Percentiles rank a stretch among this genome's conserved stretches.
Evolutionary conservation across 192 early-diverging fungal genomes (phyloP).

Genomic region (Entomortierella parvispora): DNA sequence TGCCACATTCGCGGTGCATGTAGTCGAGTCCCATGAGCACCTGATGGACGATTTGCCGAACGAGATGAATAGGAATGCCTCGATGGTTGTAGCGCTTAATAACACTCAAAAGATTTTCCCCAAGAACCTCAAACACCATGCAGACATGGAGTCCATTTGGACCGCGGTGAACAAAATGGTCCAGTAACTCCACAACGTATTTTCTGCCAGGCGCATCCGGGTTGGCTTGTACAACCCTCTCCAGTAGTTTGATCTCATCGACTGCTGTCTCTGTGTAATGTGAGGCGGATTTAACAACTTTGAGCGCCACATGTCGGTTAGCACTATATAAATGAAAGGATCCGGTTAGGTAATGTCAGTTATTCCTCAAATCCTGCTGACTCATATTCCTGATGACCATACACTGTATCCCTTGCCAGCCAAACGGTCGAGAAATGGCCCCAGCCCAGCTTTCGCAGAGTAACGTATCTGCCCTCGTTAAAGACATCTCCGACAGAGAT

Average conservation of each 20-base stretch:
- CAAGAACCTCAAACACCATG: conserved; percentile 98
- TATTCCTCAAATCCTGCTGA: too few relatives aligned
- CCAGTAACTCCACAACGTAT: conserved; percentile 87
- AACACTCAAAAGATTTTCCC: conserved; percentile 92
- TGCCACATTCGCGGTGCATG: conserved; percentile 91
- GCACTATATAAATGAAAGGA: conserved; percentile 35
- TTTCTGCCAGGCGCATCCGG: conserved; percentile 63
- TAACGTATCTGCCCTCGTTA: conserved; percentile 83
- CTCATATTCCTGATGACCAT: conserved; percentile 11
- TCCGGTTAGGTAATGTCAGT: too few relatives aligned
- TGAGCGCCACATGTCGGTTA: conserved; percentile 90
- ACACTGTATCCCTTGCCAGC: conserved; percentile 86
- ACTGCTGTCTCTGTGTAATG: conserved; percentile 96
- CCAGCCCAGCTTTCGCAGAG: conserved; percentile 97
- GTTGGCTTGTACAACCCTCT: conserved; percentile 78
- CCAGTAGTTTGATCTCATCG: conserved; percentile 96
- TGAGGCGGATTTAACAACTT: conserved; percentile 95
- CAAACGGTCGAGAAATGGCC: conserved; percentile 99
- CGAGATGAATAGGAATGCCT: conserved; percentile 87
- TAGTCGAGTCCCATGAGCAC: conserved; percentile 93
- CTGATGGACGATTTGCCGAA: conserved; percentile 93
- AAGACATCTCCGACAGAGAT: conserved; percentile 87
- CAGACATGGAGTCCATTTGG: conserved; percentile 93
- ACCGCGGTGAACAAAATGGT: conserved; percentile 91
- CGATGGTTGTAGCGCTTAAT: conserved; percentile 84